Conservation (phyloP, 1,284 basidiomycete species). For the Dichomitus squalens region DNA sequence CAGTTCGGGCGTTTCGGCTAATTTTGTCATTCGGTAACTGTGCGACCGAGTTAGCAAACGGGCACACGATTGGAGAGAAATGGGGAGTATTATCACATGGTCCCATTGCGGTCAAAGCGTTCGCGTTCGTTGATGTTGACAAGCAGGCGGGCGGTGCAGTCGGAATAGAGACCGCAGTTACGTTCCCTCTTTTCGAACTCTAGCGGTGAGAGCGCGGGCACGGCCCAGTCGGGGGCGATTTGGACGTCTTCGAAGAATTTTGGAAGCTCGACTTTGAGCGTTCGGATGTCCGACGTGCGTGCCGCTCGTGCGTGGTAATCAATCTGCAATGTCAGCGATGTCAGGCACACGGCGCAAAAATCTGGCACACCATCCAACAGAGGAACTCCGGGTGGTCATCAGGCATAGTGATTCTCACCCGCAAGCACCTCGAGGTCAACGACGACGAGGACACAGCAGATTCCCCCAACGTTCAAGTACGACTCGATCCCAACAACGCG, state of each 20-base stretch:
- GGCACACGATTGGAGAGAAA: too few species aligned
- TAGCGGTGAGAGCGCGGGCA: background rate
- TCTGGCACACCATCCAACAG: too few species aligned
- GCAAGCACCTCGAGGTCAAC: too few species aligned
- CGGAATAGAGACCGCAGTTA: background rate
- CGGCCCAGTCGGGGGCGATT: background rate
- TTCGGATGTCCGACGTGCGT: background rate
- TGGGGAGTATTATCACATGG: background rate
- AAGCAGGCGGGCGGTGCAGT: background rate
- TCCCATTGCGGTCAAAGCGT: background rate
- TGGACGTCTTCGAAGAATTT: background rate
- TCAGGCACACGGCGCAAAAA: too few species aligned
- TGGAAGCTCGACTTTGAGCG: background rate
- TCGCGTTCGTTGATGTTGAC: background rate
- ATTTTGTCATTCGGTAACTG: background rate
- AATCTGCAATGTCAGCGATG: background rate
- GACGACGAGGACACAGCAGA: too few species aligned
- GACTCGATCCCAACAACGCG: too few species aligned
- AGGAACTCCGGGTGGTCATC: too few species aligned
- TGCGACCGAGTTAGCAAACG: background rate
- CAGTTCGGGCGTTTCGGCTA: background rate
- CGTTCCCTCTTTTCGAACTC: background rate
- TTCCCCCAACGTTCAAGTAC: too few species aligned
- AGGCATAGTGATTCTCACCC: too few species aligned
- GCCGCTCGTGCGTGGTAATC: background rate